Evolutionary conservation across 1,139 yeast species (phyloP).

Genomic region (Suhomyces bolitotheri): DNA sequence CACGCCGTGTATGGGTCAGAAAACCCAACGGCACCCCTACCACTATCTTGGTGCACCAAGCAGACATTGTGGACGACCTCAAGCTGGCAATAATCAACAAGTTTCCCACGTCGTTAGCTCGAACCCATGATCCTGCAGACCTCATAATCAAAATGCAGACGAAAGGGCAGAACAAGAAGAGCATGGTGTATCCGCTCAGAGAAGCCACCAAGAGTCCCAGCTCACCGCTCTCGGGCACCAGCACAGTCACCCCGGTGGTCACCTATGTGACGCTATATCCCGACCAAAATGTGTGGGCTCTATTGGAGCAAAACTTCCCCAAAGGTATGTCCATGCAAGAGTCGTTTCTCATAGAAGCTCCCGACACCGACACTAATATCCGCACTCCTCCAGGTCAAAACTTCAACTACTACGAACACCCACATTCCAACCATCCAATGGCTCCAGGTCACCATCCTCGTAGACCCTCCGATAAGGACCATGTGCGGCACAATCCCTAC

Average conservation of each 20-base stretch:
- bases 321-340: slow-evolving; percentile 69
- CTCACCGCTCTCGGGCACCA: slow-evolving; percentile 8
- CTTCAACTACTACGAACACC: neutral
- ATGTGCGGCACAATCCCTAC: slow-evolving; percentile 1
- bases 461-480: neutral
- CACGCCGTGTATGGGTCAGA: slow-evolving; percentile 64
- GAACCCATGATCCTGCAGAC: slow-evolving; percentile 70
- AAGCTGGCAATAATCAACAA: slow-evolving; percentile 59
- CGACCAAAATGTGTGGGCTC: slow-evolving; percentile 60
- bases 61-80: slow-evolving; percentile 72
- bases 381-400: neutral
- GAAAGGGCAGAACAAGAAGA: slow-evolving; percentile 3
- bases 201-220: slow-evolving; percentile 12
- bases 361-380: slow-evolving; percentile 14
- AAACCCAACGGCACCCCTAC: slow-evolving; percentile 64
- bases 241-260: slow-evolving; percentile 10
- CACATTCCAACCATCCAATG: neutral
- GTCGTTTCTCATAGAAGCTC: slow-evolving; percentile 60
- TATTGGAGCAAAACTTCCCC: slow-evolving; percentile 64
- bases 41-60: slow-evolving; percentile 54
- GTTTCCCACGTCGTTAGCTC: slow-evolving; percentile 69
- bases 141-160: slow-evolving; percentile 38
- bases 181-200: slow-evolving; percentile 9
- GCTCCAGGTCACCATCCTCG: slow-evolving; percentile 3
- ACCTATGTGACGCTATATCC: slow-evolving; percentile 51